Base-by-base conservation (phyloP, 805 yeast species). In the Sugiyamaella mastotermitis region DNA sequence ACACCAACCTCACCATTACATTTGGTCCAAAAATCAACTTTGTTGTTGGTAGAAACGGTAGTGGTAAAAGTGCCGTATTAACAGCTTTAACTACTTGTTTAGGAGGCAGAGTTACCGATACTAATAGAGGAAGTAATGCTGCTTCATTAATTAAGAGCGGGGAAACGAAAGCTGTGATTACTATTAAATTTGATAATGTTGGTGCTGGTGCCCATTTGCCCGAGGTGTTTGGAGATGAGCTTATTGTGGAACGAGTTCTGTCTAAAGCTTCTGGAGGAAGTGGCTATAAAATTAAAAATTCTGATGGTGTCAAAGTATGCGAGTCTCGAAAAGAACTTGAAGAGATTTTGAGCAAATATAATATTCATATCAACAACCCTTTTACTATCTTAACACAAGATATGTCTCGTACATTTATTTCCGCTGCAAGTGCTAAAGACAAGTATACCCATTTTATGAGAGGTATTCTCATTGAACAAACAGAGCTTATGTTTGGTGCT, bases 321-420 rank as follows among this genome's bases (percentile, higher is more conserved):
- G 67, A 64, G 11, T 82, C 79, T 51, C 80, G 78, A 42, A 66
- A 69, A 21, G 82, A 78, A 10, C 60, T 92, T 21, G 85, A 77
- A 47, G 72, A 71, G 4, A 79, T 92, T 2, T 61, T 87, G 33
- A 78, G 74, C 47, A 73, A 71, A 46, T 86, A 80, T 54, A 78
- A 81, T 31, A 79, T 90, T 30, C 79, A 84, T 4, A 80, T 92
- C 18, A 88, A 79, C 50, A 92, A 92, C 50, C 96, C 97, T 4
- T 76, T 92, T 74, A 83, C 95, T 1, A 83, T 92, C 52, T 66
- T 92, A 35, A 85, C 95, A 1, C 99, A 92, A 58, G 97, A 92
- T 50, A 83, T 80, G 43, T 97, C 99, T 1, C 75, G 95, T 48
- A 82, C 88, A 11, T 92, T 92, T 55, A 63, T 92, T 45, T 82